Conservation (phyloP, 2,329 filamentous ascomycete genomes). For the Dothidotthia symphoricarpi region DNA sequence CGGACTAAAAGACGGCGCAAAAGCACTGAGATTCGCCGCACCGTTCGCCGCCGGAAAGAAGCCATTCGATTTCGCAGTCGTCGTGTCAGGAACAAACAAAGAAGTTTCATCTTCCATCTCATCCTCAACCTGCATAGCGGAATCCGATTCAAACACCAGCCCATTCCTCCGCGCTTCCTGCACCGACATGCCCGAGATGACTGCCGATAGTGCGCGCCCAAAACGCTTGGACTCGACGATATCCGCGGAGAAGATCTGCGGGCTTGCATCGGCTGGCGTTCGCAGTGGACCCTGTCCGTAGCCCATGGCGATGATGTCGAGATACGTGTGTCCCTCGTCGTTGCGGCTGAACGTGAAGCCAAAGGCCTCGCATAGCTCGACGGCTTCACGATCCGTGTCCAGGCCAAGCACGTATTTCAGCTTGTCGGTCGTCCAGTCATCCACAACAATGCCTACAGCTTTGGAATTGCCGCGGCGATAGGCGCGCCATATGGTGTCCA, state of each 20-base stretch:
- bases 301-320: slow-evolving; percentile 54
- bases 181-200: slow-evolving; percentile 58
- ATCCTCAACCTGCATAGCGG: slow-evolving; percentile 36
- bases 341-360: slow-evolving; percentile 52
- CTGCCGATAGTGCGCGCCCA: slow-evolving; percentile 54
- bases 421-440: slow-evolving; percentile 58
- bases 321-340: slow-evolving; percentile 48
- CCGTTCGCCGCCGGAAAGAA: slow-evolving; percentile 12
- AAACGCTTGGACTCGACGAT: slow-evolving; percentile 60
- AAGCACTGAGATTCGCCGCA: slow-evolving; percentile 11
- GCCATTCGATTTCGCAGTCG: slow-evolving; percentile 8
- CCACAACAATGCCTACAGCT: slow-evolving; percentile 30
- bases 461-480: slow-evolving; percentile 49
- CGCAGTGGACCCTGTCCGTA: slow-evolving; percentile 22
- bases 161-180: slow-evolving; percentile 51
- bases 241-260: slow-evolving; percentile 54
- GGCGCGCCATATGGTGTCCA: slow-evolving; percentile 56
- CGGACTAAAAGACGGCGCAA: slow-evolving; percentile 21
- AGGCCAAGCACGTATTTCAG: slow-evolving; percentile 55
- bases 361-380: slow-evolving; percentile 55
- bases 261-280: slow-evolving; percentile 32
- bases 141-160: slow-evolving; percentile 39
- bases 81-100: slow-evolving; percentile 43
- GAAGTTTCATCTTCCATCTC: slow-evolving; percentile 34
- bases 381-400: slow-evolving; percentile 55